Percentiles rank a stretch among this genome's conserved stretches.
Evolutionary conservation across 1,139 yeast species (phyloP).

Genomic region (Blastobotrys apis): DNA sequence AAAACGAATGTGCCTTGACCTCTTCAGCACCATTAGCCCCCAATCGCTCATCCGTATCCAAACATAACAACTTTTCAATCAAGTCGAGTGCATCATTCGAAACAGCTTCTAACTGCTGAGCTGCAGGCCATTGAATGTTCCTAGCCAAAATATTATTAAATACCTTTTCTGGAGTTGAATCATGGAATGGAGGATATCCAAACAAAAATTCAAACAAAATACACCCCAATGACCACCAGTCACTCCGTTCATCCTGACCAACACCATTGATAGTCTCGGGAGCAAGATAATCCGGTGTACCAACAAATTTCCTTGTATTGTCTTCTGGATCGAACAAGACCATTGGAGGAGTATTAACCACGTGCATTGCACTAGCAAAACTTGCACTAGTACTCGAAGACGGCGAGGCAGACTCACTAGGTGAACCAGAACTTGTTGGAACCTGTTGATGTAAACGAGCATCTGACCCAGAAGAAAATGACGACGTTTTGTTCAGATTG

Average conservation of each 20-base stretch:
- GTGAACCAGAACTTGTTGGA: neutral
- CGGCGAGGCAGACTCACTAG: conserved; percentile 5
- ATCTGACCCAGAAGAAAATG: neutral
- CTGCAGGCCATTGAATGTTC: conserved; percentile 77
- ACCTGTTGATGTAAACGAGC: conserved; percentile 3
- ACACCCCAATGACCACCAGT: conserved; percentile 99
- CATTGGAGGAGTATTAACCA: conserved; percentile 20
- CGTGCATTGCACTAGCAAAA: too few species aligned
- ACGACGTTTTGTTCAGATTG: conserved; percentile 17
- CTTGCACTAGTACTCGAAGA: conserved; percentile 1
- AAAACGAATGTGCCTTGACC: conserved; percentile 73
- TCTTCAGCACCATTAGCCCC: conserved; percentile 78
- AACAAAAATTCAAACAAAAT: conserved; percentile 86
- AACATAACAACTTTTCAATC: conserved; percentile 54
- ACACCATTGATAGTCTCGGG: conserved; percentile 91
- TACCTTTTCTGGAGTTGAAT: conserved; percentile 70
- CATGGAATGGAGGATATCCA: conserved; percentile 96
- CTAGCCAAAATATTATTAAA: conserved; percentile 75
- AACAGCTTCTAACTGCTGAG: conserved; percentile 37
- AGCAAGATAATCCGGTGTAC: conserved; percentile 96
- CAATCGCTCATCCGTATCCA: conserved; percentile 61
- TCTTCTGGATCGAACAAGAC: conserved; percentile 29
- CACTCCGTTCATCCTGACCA: conserved; percentile 82
- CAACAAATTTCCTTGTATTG: conserved; percentile 61
- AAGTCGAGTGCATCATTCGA: conserved; percentile 71